Evolutionary conservation across 306 rosid species (phyloP).

Genomic region (Coriaria nepalensis): DNA sequence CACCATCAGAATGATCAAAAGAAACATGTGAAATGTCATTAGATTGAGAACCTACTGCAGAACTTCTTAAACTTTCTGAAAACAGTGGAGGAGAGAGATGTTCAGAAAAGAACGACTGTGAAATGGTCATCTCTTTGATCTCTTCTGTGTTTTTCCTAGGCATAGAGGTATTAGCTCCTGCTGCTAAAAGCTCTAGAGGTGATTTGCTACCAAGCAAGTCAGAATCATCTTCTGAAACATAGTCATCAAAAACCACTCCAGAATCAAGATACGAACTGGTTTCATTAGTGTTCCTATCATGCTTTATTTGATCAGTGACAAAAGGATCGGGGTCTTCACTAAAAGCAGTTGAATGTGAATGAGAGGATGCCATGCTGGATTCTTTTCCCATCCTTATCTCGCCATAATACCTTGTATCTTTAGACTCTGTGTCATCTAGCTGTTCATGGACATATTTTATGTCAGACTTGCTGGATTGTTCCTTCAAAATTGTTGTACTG

Average conservation of each 20-base stretch:
- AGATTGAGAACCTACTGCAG: constrained; percentile 34
- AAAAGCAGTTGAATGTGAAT: constrained; percentile 10
- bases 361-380: constrained; percentile 25
- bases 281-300: constrained; percentile 15
- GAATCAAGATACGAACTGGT: constrained; percentile 27
- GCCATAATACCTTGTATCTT: constrained; percentile 25
- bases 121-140: constrained; percentile 21
- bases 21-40: constrained; percentile 35
- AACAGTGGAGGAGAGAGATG: constrained; percentile 11
- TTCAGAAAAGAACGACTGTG: constrained; percentile 23
- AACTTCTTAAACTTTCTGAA: constrained; percentile 32
- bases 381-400: constrained; percentile 26
- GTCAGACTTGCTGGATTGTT: constrained; percentile 24
- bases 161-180: constrained; percentile 26
- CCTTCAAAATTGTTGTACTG: constrained; percentile 23
- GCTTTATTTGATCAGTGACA: constrained; percentile 30
- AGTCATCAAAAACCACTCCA: constrained; percentile 56
- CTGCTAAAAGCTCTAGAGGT: constrained; percentile 23
- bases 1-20: constrained; percentile 73
- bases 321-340: constrained; percentile 22
- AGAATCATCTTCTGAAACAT: constrained; percentile 51
- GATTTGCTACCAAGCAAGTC: constrained; percentile 24
- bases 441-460: constrained; percentile 25
- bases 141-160: constrained; percentile 27
- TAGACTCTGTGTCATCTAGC: constrained; percentile 24